A percentile compares a stretch with the other conserved stretches of the same genome.
These are phyloP conservation scores for Malassezia yamatoensis DNA, from an alignment of 1,284 basidiomycete genomes.

Conservation along the genomic window DNA sequence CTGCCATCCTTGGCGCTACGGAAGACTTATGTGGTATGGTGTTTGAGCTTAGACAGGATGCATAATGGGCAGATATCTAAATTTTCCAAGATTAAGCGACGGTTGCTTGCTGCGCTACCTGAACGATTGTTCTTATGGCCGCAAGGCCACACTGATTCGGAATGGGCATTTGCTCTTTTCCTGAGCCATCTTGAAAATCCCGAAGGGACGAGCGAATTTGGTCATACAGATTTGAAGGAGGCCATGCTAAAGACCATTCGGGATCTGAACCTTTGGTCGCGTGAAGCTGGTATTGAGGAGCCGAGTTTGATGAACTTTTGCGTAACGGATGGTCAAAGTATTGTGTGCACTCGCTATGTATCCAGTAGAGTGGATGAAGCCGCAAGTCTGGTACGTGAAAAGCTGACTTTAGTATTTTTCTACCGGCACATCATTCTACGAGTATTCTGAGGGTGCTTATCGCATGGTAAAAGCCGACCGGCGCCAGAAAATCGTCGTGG, in stretches of 20 bases:
- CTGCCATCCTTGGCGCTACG: conserved; percentile 43
- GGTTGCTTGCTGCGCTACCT: conserved; percentile 26
- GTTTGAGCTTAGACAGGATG: conserved; percentile 20
- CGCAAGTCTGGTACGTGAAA: conserved; percentile 58
- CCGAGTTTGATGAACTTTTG: conserved; percentile 93
- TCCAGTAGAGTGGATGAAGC: conserved; percentile 83
- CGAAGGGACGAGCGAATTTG: conserved; percentile 18
- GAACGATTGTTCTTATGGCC: conserved; percentile 38
- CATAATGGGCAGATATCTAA: conserved; percentile 42
- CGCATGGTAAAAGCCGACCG: conserved; percentile 74
- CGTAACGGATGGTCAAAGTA: conserved; percentile 82
- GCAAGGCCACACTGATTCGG: conserved; percentile 40
- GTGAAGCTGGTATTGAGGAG: conserved; percentile 39
- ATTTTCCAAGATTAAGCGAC: conserved; percentile 35
- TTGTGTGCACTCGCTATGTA: conserved; percentile 88
- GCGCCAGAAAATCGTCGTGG: conserved; percentile 77
- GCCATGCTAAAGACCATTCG: conserved; percentile 39
- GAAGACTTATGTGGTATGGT: conserved; percentile 32
- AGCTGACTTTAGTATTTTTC: conserved; percentile 70
- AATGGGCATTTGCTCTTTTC: conserved; percentile 40
- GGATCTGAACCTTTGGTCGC: conserved; percentile 34
- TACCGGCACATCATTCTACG: conserved; percentile 78
- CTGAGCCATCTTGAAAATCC: conserved; percentile 32
- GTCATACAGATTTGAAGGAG: conserved; percentile 24
- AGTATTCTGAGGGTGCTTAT: conserved; percentile 54